Conservation (phyloP, 2,329 filamentous ascomycete genomes). For the Colletotrichum trifolii region DNA sequence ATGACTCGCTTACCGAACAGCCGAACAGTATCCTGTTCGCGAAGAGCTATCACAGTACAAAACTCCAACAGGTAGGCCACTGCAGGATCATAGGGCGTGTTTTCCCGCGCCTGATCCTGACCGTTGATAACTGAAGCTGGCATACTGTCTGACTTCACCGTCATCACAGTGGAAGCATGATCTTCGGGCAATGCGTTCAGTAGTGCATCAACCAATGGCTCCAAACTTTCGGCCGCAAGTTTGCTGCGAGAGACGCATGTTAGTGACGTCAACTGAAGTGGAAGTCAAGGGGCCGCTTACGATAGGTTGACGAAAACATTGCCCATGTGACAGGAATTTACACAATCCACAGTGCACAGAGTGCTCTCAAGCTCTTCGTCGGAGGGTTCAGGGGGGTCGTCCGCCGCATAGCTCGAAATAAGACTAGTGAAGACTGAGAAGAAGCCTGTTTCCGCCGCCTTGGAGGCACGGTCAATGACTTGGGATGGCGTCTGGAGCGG, state of each 20-base stretch:
- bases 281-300: conserved; percentile 58
- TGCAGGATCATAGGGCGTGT: conserved; percentile 82
- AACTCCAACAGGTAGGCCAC: conserved; percentile 93
- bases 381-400: conserved; percentile 96
- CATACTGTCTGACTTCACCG: conserved; percentile 87
- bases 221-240: conserved; percentile 50
- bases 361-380: conserved; percentile 98
- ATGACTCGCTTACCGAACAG: conserved; percentile 82
- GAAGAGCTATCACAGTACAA: conserved; percentile 82
- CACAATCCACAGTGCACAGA: conserved; percentile 91
- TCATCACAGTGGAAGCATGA: conserved; percentile 79
- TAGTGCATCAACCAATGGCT: conserved; percentile 71
- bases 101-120: conserved; percentile 63
- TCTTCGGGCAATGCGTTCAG: conserved; percentile 90
- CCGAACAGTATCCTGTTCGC: conserved; percentile 78
- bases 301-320: conserved; percentile 85
- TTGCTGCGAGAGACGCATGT: conserved; percentile 45
- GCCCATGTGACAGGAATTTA: conserved; percentile 87
- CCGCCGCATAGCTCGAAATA: conserved; percentile 97
- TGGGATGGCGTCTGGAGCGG: conserved; percentile 92
- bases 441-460: conserved; percentile 82
- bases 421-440: conserved; percentile 97
- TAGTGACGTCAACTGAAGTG: conserved; percentile 2
- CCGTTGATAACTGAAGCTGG: conserved; percentile 70
- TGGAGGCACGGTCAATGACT: conserved; percentile 87